Evolutionary conservation across 306 rosid genomes (phyloP).

Genomic region (Acacia confusa): DNA sequence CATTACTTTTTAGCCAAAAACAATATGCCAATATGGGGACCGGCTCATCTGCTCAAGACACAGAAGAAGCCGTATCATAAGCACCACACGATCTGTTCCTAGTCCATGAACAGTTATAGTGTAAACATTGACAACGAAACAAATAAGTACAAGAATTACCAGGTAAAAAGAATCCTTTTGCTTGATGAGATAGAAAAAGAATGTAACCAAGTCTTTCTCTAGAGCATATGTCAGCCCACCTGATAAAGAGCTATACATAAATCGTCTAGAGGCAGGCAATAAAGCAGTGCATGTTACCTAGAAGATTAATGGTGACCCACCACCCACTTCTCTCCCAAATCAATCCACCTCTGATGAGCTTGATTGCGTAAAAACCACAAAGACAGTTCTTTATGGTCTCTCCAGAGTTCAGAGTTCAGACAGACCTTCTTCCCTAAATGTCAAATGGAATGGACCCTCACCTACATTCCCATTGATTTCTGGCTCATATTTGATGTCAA

Average conservation of each 20-base stretch:
- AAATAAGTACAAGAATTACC: background rate
- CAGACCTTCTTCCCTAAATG: slow-evolving; percentile 24
- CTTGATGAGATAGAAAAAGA: slow-evolving; percentile 15
- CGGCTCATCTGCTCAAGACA: background rate
- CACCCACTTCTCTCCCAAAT: slow-evolving; percentile 28
- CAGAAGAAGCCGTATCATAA: background rate
- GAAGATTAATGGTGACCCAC: slow-evolving; percentile 35
- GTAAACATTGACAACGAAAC: background rate
- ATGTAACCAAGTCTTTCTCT: slow-evolving; percentile 7
- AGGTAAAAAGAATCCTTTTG: background rate
- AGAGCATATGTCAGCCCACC: slow-evolving; percentile 33
- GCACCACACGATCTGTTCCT: background rate
- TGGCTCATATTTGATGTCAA: slow-evolving; percentile 16
- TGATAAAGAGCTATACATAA: slow-evolving; percentile 22
- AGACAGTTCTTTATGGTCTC: slow-evolving; percentile 23
- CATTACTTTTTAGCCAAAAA: background rate
- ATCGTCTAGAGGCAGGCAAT: slow-evolving; percentile 33
- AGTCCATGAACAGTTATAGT: background rate
- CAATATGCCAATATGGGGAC: background rate
- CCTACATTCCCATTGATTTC: slow-evolving; percentile 14
- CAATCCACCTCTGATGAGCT: slow-evolving; percentile 28
- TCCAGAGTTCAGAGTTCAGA: slow-evolving; percentile 18
- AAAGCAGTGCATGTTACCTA: slow-evolving; percentile 36
- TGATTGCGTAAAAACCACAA: slow-evolving; percentile 17
- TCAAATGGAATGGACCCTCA: slow-evolving; percentile 36